Evolutionary conservation across 306 rosid genomes (phyloP).

Genomic region (Citrullus colocynthis): DNA sequence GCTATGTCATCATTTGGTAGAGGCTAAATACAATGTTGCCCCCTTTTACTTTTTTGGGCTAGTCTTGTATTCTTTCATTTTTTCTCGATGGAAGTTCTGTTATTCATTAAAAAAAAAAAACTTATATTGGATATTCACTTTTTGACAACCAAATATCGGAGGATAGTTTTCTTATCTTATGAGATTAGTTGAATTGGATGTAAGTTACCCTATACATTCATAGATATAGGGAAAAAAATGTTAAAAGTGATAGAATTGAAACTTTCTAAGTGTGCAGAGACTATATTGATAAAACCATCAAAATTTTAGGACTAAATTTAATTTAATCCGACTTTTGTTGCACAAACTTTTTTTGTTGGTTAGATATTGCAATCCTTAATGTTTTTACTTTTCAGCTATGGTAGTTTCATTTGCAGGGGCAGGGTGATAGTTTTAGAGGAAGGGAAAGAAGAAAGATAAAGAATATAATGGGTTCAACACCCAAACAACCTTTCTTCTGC

Average conservation of each 20-base stretch:
- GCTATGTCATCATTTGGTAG: not conserved
- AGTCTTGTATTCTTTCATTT: too few species aligned
- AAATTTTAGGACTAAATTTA: not conserved
- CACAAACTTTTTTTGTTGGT: not conserved
- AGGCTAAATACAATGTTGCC: not conserved
- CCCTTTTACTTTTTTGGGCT: too few species aligned
- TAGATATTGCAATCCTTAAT: not conserved
- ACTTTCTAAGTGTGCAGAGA: not conserved
- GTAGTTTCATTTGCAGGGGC: constrained; percentile 3
- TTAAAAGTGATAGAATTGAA: not conserved
- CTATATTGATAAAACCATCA: not conserved
- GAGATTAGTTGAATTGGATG: too few species aligned
- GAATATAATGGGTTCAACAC: constrained; percentile 22
- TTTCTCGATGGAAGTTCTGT: too few species aligned
- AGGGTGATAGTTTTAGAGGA: not conserved
- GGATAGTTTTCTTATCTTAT: not conserved
- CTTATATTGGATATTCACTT: too few species aligned
- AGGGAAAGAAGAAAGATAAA: not conserved
- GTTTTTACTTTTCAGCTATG: not conserved
- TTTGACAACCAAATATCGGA: too few species aligned
- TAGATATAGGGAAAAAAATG: too few species aligned
- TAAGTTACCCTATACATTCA: too few species aligned
- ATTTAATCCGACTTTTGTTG: not conserved
- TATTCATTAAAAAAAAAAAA: too few species aligned
- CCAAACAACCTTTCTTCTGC: constrained; percentile 38